Conservation (phyloP, 176 grass and related monocot species). For the Carex parvula region DNA sequence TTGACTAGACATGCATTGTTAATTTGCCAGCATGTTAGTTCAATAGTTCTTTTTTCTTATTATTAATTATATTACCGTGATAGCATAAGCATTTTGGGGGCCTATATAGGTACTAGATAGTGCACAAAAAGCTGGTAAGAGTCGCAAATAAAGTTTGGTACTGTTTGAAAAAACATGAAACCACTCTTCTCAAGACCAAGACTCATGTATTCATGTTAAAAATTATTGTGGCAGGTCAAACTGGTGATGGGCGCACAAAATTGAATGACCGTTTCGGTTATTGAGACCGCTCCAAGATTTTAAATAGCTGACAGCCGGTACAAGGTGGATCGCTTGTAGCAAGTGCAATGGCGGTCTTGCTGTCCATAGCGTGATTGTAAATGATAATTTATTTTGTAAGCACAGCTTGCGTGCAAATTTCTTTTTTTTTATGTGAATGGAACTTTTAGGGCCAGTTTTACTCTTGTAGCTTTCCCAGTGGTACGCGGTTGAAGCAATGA, state of each 20-base stretch:
- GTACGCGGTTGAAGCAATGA: not conserved
- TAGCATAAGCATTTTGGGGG: not conserved
- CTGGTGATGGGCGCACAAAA: slow-evolving; percentile 85
- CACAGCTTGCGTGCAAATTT: not conserved
- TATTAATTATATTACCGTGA: not conserved
- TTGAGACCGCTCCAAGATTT: slow-evolving; percentile 26
- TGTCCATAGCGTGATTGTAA: not conserved
- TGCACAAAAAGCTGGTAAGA: not conserved
- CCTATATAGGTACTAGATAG: not conserved
- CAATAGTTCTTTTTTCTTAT: not conserved
- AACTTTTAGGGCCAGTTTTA: not conserved
- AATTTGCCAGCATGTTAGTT: not conserved
- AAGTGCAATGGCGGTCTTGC: not conserved
- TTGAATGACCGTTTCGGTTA: slow-evolving; percentile 93
- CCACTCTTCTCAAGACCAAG: slow-evolving; percentile 8
- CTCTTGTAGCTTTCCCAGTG: not conserved
- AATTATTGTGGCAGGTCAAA: slow-evolving; percentile 66
- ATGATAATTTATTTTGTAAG: slow-evolving; percentile 10
- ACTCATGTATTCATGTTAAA: slow-evolving; percentile 4
- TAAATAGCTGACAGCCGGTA: not conserved
- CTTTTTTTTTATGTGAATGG: not conserved
- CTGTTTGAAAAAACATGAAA: not conserved
- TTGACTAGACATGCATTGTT: not conserved
- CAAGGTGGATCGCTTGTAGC: not conserved
- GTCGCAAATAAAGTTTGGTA: not conserved